These are phyloP conservation scores for Eucalyptus rudis DNA, from an alignment of 345 rosid genomes.

Conservation along the genomic window DNA sequence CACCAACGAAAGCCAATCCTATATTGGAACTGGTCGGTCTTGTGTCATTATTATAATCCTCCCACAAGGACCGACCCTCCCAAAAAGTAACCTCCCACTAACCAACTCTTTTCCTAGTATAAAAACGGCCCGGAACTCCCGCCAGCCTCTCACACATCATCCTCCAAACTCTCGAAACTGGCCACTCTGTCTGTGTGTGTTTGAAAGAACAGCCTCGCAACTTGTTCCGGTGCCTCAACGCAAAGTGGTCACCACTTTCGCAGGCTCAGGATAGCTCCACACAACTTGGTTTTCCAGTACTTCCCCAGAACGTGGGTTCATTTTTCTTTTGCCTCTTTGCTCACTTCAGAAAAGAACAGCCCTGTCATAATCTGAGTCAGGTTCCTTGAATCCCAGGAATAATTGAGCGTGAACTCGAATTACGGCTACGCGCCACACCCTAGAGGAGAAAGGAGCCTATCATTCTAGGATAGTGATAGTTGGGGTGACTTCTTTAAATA, in stretches of 20 bases:
- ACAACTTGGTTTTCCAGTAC: background rate
- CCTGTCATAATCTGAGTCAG: background rate
- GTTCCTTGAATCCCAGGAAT: background rate
- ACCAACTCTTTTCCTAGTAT: background rate
- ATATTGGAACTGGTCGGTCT: conserved; percentile 4
- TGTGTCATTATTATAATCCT: background rate
- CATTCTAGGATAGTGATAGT: background rate
- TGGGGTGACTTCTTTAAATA: background rate
- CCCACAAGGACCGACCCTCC: background rate
- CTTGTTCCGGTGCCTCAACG: background rate
- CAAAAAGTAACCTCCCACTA: conserved; percentile 3
- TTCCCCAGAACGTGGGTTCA: conserved; percentile 9
- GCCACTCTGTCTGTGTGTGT: background rate
- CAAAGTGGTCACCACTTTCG: conserved; percentile 6
- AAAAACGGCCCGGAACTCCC: background rate
- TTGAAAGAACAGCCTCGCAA: background rate
- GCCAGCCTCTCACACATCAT: background rate
- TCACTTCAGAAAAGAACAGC: background rate
- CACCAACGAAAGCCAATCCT: background rate
- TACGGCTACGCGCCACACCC: background rate
- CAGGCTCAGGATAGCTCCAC: background rate
- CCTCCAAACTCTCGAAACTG: background rate
- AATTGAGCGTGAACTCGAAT: background rate
- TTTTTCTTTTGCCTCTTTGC: background rate
- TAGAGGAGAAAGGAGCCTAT: background rate